Base-by-base conservation (phyloP, 1,284 basidiomycete species). In the Taiwanofungus camphoratus region DNA sequence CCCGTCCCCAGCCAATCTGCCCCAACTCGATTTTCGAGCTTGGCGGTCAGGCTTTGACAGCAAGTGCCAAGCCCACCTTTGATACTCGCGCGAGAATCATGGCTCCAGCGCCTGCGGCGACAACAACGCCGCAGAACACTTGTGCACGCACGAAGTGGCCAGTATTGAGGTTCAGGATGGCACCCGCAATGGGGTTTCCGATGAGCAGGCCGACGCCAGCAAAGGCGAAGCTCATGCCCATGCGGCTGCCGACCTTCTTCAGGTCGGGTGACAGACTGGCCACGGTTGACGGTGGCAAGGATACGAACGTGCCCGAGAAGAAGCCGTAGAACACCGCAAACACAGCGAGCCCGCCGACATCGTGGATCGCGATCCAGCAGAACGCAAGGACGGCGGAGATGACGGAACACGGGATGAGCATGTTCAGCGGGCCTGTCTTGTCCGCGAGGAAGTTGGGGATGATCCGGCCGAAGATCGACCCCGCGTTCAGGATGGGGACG, bases 301-400 rank as follows among this genome's bases (percentile, higher is more conserved):
- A 35, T 15, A 48, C 46, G 31, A 48, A 40, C 18, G 41, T 34
- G 16, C 55, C 55, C 6, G 55, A 57, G 46, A 58, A 55, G 49
- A 60, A 53, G n/a, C 58, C 58, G 39, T 56, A 60, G 21, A 60
- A 36, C 19, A 57, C 33, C 1, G 52, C 52, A 36, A 60, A 53
- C 20, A 50, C 41, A 6, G 51, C 42, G 22, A 51, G 41, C 12
- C 54, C 55, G 0, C 45, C 52, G 7, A 40, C 42, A 21, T 31
- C 44, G 9, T 36, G 47, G 9, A 54, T 45, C 16, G 53, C 53
- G 26, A 59, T 46, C 43, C 59, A 44, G 8, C 46, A 46, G 36
- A 60, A 52, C 2, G 57, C 42, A n/a, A 60, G 43, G 3, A 45
- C 41, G 7, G 44, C 54, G 6, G 44, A 39, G 16, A 29, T 32